Evolutionary conservation across 768 basidiomycete species (phyloP).

Genomic region (Naematelia aurantialba): DNA sequence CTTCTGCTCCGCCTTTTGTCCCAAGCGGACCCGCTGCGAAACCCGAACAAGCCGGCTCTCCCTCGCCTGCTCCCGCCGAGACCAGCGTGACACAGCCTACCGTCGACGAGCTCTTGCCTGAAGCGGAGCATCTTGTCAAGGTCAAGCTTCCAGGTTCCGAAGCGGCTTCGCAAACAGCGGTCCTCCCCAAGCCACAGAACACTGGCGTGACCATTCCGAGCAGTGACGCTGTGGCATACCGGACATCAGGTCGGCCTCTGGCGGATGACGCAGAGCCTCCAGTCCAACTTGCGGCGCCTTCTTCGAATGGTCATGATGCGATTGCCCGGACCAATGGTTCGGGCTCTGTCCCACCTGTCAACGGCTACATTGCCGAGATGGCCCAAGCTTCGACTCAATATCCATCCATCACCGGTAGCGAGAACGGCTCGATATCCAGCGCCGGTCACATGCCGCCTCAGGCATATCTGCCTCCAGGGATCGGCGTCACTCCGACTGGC

Average conservation of each 20-base stretch:
- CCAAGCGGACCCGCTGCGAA: background rate
- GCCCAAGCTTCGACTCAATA: background rate
- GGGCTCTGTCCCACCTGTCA: background rate
- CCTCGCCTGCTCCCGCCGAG: slow-evolving; percentile 11
- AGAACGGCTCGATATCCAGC: slow-evolving; percentile 25
- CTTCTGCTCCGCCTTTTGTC: background rate
- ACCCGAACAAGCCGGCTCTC: background rate
- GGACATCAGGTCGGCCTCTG: background rate
- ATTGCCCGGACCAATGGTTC: background rate
- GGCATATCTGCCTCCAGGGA: slow-evolving; percentile 15
- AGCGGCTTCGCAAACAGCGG: background rate
- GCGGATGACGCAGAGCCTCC: background rate
- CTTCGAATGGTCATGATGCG: background rate
- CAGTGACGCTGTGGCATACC: slow-evolving; percentile 6
- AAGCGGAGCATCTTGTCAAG: slow-evolving; percentile 16
- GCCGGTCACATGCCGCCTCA: slow-evolving; percentile 12
- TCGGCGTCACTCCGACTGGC: slow-evolving; percentile 15
- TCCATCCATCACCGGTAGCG: slow-evolving; percentile 4
- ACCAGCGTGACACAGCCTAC: slow-evolving; percentile 22
- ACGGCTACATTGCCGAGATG: background rate
- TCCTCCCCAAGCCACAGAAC: background rate
- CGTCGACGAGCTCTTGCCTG: slow-evolving; percentile 26
- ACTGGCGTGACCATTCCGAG: slow-evolving; percentile 10
- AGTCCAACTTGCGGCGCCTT: background rate
- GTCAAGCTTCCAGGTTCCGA: slow-evolving; percentile 30